These are phyloP conservation scores for Eremothecium cymbalariae DNA, from an alignment of 1,139 yeast genomes.

Conservation along the genomic window DNA sequence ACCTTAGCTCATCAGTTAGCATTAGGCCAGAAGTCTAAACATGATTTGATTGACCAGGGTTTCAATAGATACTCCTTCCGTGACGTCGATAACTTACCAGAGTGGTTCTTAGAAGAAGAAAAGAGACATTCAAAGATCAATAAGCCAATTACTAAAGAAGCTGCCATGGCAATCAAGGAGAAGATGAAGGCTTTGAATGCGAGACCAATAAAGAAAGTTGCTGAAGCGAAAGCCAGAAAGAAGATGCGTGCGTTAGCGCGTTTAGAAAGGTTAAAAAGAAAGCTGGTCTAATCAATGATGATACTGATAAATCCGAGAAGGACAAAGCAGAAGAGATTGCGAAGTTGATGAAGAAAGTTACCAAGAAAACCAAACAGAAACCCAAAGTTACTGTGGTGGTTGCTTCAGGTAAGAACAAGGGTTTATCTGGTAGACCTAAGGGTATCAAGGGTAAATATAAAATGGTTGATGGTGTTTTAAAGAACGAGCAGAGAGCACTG, in stretches of 20 bases:
- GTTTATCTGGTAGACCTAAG: conserved; percentile 89
- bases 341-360: conserved; percentile 71
- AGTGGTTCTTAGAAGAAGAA: conserved; percentile 94
- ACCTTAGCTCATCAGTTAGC: conserved; percentile 96
- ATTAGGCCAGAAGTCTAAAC: conserved; percentile 72
- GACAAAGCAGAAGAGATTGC: conserved; percentile 93
- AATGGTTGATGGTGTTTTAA: conserved; percentile 98
- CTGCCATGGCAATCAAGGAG: conserved; percentile 84
- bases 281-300: conserved; percentile 86
- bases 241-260: conserved; percentile 87
- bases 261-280: conserved; percentile 86
- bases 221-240: conserved; percentile 96
- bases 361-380: conserved; percentile 65
- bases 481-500: conserved; percentile 93
- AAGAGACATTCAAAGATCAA: conserved; percentile 72
- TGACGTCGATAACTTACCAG: conserved; percentile 84
- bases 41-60: conserved; percentile 83
- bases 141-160: conserved; percentile 94
- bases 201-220: conserved; percentile 94
- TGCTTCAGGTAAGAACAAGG: conserved; percentile 81
- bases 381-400: conserved; percentile 85
- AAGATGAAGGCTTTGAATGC: conserved; percentile 88
- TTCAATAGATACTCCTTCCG: conserved; percentile 87
- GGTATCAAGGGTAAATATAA: conserved; percentile 96
- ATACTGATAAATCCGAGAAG: conserved; percentile 74